A percentile compares a stretch with the other conserved stretches of the same genome.
Evolutionary conservation across 352 stramenopile species (phyloP).

Genomic region (Globisporangium iwayamae): DNA sequence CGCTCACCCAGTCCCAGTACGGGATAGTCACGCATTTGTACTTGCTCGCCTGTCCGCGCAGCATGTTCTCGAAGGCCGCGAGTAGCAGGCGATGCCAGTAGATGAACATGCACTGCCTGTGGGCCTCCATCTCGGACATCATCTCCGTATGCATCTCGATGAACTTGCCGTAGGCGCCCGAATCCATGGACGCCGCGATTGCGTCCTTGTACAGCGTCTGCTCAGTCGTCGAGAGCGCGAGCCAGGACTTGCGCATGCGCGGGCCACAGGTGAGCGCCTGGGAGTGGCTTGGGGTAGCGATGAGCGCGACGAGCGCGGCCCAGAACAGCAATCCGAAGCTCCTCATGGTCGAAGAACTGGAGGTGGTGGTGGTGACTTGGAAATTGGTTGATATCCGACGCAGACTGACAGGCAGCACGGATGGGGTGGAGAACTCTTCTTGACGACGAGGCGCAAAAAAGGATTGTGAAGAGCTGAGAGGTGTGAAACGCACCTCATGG

Average conservation of each 20-base stretch:
- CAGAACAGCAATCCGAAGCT: slow-evolving; percentile 4
- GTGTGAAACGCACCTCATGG: too few relatives aligned
- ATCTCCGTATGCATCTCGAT: slow-evolving; percentile 5
- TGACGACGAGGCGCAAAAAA: background rate
- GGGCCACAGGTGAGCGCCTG: slow-evolving; percentile 1
- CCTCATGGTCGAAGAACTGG: slow-evolving; percentile 23
- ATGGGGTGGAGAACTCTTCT: background rate
- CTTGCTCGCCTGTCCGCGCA: slow-evolving; percentile 30
- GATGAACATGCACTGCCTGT: slow-evolving; percentile 41
- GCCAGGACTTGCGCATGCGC: slow-evolving; percentile 23
- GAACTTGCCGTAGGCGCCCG: slow-evolving; percentile 21
- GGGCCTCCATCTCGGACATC: slow-evolving; percentile 21
- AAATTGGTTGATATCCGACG: background rate
- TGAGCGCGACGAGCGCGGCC: background rate
- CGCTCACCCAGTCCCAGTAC: slow-evolving; percentile 42
- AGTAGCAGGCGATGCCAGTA: slow-evolving; percentile 53
- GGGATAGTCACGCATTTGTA: slow-evolving; percentile 32
- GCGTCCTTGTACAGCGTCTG: slow-evolving; percentile 19
- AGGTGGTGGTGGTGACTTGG: slow-evolving; percentile 5
- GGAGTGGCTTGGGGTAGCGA: slow-evolving; percentile 19
- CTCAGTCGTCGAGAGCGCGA: slow-evolving; percentile 15
- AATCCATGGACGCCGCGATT: slow-evolving; percentile 24
- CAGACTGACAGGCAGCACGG: background rate
- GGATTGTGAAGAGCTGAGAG: background rate
- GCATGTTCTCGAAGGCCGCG: slow-evolving; percentile 53